These are phyloP conservation scores for Fusarium redolens DNA, from an alignment of 2,329 filamentous ascomycete species.

Conservation along the genomic window DNA sequence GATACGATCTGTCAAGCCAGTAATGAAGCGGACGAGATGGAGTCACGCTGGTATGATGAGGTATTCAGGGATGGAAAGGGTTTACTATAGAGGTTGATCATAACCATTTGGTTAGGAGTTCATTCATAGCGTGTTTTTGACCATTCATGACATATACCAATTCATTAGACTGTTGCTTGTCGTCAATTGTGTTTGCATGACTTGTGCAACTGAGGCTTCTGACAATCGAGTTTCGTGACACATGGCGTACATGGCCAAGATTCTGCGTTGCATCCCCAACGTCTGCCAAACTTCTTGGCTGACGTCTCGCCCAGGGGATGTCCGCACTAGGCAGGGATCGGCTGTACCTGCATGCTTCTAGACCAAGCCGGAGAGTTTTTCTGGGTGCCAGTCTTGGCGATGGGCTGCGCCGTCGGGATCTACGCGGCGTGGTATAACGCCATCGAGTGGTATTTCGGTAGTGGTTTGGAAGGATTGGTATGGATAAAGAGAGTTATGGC, in stretches of 20 bases:
- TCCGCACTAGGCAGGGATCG: slow-evolving; percentile 1
- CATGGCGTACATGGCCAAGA: background rate
- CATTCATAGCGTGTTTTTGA: slow-evolving; percentile 36
- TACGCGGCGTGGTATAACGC: background rate
- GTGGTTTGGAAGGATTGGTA: background rate
- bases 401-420: slow-evolving; percentile 1
- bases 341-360: slow-evolving; percentile 22
- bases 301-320: slow-evolving; percentile 2
- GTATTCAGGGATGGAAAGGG: slow-evolving; percentile 40
- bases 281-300: slow-evolving; percentile 24
- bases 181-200: background rate
- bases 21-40: slow-evolving; percentile 18
- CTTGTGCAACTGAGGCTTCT: background rate
- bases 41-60: slow-evolving; percentile 37
- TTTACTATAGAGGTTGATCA: slow-evolving; percentile 19
- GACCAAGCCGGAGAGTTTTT: background rate
- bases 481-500: background rate
- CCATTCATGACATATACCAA: slow-evolving; percentile 20
- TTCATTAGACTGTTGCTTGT: background rate
- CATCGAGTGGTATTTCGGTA: background rate
- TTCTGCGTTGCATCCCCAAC: background rate
- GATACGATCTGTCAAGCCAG: slow-evolving; percentile 33
- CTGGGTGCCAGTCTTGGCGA: slow-evolving; percentile 6
- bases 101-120: slow-evolving; percentile 20
- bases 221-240: background rate